A percentile compares a stretch with the other conserved stretches of the same genome.
Evolutionary conservation across 202 grass and related monocot genomes (phyloP).

Genomic region (Sporobolus alterniflorus): DNA sequence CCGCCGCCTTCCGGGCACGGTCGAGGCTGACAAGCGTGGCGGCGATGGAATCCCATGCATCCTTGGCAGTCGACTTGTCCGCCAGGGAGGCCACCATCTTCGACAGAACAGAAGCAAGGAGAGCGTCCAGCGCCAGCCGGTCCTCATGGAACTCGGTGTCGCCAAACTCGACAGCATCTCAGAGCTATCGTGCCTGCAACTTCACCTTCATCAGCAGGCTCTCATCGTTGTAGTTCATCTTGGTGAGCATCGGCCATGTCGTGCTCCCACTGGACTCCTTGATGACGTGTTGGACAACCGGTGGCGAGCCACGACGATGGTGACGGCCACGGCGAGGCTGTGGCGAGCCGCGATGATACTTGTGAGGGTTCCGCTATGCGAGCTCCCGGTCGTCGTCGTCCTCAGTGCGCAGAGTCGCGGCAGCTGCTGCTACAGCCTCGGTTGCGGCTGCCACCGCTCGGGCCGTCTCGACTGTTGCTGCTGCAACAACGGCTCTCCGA

Average conservation of each 20-base stretch:
- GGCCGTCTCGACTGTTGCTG: no score
- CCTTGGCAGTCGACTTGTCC: not conserved
- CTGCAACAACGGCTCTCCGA: no score
- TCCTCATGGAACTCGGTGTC: not conserved
- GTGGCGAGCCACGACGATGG: no score
- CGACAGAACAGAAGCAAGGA: not conserved
- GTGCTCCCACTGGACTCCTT: not conserved
- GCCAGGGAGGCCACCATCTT: not conserved
- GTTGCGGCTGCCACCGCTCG: no score
- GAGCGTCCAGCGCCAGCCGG: not conserved
- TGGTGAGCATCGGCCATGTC: not conserved
- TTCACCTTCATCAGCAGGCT: not conserved
- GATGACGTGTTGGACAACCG: not conserved
- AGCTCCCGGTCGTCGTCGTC: not conserved
- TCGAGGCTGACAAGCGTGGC: not conserved
- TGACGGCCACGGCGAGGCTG: not conserved
- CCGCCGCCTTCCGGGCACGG: not conserved
- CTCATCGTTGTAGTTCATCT: not conserved
- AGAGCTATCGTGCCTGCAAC: no score
- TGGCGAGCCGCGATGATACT: constrained; percentile 21
- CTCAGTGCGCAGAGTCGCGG: not conserved
- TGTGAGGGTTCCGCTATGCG: not conserved
- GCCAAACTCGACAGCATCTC: no score
- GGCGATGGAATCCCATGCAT: not conserved
- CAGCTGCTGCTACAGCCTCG: not conserved